Conservation (phyloP, 2,329 filamentous ascomycete species). For the Diaporthe sp. region DNA sequence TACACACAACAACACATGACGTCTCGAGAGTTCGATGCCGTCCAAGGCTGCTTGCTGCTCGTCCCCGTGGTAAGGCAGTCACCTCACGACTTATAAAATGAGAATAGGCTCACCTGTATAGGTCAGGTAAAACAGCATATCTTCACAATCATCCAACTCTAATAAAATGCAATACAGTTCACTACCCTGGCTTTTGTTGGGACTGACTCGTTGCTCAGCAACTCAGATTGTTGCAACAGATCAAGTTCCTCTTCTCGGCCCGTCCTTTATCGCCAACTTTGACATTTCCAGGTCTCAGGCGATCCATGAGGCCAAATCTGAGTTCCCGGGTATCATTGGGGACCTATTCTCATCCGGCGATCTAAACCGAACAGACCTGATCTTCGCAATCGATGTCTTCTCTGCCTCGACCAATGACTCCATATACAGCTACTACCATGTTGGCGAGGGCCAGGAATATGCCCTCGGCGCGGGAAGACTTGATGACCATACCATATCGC, state of each 20-base stretch:
- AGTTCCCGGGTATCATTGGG: conserved; percentile 7
- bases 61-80: not conserved
- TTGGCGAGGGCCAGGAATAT: conserved; percentile 6
- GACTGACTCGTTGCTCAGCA: not conserved
- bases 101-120: not conserved
- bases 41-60: not conserved
- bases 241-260: conserved; percentile 6
- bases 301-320: not conserved
- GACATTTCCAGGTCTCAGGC: not conserved
- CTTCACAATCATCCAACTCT: not conserved
- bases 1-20: not conserved
- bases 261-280: not conserved
- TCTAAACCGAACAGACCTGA: not conserved
- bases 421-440: conserved; percentile 6
- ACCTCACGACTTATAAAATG: not conserved
- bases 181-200: not conserved
- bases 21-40: not conserved
- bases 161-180: not conserved
- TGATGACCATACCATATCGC: not conserved
- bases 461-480: not conserved
- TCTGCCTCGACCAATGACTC: conserved; percentile 16
- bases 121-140: not conserved
- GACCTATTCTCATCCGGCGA: not conserved
- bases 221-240: not conserved
- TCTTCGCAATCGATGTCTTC: conserved; percentile 6